Base-by-base conservation (phyloP, 441 rosid species). In the Erysimum cheiri region DNA sequence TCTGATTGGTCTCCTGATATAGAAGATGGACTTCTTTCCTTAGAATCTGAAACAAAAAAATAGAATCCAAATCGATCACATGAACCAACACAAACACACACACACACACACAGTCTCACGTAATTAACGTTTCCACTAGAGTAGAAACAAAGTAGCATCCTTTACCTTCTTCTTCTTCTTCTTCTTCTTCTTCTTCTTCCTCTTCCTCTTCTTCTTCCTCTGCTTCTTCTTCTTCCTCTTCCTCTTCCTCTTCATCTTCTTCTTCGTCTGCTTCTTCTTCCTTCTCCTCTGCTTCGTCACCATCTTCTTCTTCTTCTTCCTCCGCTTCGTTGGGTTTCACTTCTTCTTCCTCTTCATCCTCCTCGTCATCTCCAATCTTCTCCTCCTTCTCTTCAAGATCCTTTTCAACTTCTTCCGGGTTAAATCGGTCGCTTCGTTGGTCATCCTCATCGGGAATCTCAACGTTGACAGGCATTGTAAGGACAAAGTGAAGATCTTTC, bases 381-480 rank as follows among this genome's bases (percentile, higher is more conserved):
- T 75, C 65, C 6, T 70, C 78, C 15, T 71, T 61, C 8, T 67
- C 43, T n/a, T 26, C 43, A 19, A 68, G 70, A 67, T 64, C 72
- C 52, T 52, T 43, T 17, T 12, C 13, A 55, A 49, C 70, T 64
- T 31, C 6, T 31, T 33, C 70, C 40, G 48, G 73, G 17, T 59
- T 57, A 55, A 77, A 73, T 52, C 70, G 82, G 73, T 75, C 80
- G 73, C 67, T 41, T 60, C 35, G 78, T 47, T 68, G 66, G 31
- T 67, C 72, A 29, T 52, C 41, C 15, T 67, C 83, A 78, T 77
- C 58, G 36, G 57, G 57, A 52, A 52, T 52, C 29, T 64, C 81
- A 80, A 77, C n/a, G n/a, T n/a, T n/a, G n/a, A 93, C 80, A 69
- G 96, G 92, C 97, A 89, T 91, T 89, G 87, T 67, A 46, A 8